Evolutionary conservation across 1,284 basidiomycete species (phyloP), one percentile per base, ranked within the genome.

Genomic region (Ceratobasidium sp.): DNA sequence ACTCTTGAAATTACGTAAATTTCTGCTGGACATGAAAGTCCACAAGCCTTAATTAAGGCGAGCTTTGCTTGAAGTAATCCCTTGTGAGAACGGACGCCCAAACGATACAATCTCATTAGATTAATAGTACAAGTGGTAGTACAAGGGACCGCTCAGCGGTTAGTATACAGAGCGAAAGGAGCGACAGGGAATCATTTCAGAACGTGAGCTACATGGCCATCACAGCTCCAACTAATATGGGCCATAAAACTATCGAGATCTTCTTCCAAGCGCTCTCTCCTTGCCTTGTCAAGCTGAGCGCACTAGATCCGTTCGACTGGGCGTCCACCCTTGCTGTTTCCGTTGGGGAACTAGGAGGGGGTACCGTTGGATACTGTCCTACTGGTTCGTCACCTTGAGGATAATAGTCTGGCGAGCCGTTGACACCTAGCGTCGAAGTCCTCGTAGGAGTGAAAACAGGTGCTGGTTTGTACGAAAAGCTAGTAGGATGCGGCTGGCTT

Each of bases 141-240:
- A 62, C 59, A 62, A 40, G 13, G 1, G 23, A 9, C 23, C 33
- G 10, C 23, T 42, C 59, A 62, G 28, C 13, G 10, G 28, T 6
- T 13, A 12, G 40, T 62, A 62, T 17, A 42, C 38, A 62, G 3
- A 13, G 40, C 20, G 5, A 62, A 62, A 40, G 20, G 59, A 62
- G 33, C 12, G 59, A 42, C 59, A 17, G 17, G 12, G 38, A 17
- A 40, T 62, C 52, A 9, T 17, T 2, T 7, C 28, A 6, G 7
- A 20, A 17, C 17, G 3, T 20, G 38, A 33, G 15, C n/a, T 62
- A 73, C 57, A 73, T 73, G 9, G 70, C 70, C 70, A 73, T 73
- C 23, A 62, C n/a, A 2, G 70, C 70, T 28, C 70, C 70, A 73
- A 73, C 59, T 46, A 73, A 3, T n/a, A 73, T 57, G 7, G 70